Evolutionary conservation across 2,329 filamentous ascomycete genomes (phyloP), one percentile per base, ranked within the genome.

Genomic region (Huntiella abstrusa): DNA sequence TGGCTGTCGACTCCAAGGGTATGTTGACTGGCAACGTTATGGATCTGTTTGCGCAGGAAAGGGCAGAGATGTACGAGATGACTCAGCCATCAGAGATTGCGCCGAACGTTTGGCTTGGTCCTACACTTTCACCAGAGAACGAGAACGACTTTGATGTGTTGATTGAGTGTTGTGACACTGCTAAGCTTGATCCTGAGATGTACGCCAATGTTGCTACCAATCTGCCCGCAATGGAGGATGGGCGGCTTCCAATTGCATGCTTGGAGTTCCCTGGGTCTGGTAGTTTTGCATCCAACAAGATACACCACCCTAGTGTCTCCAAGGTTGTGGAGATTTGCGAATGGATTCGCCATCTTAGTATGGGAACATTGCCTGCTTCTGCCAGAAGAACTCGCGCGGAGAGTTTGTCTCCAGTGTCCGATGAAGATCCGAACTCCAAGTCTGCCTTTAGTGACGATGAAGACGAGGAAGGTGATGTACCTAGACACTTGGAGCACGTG

Each of bases 201-300:
- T 64, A 95, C 41, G 68, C 73, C 10, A 64, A 70, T 43, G 66
- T 87, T 48, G 70, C 75, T 28, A 71, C 39, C 28, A 44, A 44
- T n/a, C 33, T 41, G 5, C 33, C 28, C 5, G 22, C 34, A 36
- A 33, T 49, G 15, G 44, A 43, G 6, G 17, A 40, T 28, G 44
- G 45, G 7, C 32, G 28, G 10, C 22, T 34, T 15, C 41, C 33
- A 1, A 33, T 43, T 7, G 34, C 35, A n/a, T 45, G 42, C 52
- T 64, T 92, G 45, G 82, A 93, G 53, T 96, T 96, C 51, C 88
- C 88, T 1, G 91, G 86, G 0, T 95, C 88, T 1, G 91, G 91
- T n/a, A 92, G 84, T 55, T 83, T 96, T 47, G 70, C 88, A 55
- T 80, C 84, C 2, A 82, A 86, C 2, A 83, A 80, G 0, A 92